Percentiles rank a stretch among this genome's conserved stretches.
Evolutionary conservation across 345 rosid genomes (phyloP).

Genomic region (Alliaria petiolata): DNA sequence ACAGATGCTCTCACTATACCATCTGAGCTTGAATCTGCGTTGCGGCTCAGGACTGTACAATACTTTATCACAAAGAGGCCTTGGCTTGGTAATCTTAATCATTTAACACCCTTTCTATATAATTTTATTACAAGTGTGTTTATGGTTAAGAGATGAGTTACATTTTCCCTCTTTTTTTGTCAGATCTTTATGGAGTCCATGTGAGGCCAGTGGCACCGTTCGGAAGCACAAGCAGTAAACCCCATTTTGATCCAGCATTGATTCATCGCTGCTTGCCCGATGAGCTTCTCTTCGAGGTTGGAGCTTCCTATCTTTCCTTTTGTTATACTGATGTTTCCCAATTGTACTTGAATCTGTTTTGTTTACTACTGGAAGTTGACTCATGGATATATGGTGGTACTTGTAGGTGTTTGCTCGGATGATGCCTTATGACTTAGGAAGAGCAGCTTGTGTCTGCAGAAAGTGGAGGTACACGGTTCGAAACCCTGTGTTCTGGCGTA

Average conservation of each 20-base stretch:
- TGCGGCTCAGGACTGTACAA: slow-evolving; percentile 67
- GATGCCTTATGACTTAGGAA: slow-evolving; percentile 82
- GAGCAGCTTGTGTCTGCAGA: slow-evolving; percentile 83
- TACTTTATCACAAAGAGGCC: slow-evolving; percentile 74
- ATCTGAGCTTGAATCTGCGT: slow-evolving; percentile 75
- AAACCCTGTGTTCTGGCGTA: slow-evolving; percentile 89
- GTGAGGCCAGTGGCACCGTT: slow-evolving; percentile 81
- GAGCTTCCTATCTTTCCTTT: not conserved
- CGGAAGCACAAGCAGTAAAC: slow-evolving; percentile 67
- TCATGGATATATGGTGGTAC: slow-evolving; percentile 22
- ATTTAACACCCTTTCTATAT: not conserved
- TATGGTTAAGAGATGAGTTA: not conserved
- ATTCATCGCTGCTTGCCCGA: slow-evolving; percentile 85
- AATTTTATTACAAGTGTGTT: not conserved
- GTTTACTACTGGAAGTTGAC: not conserved
- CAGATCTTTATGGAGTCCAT: slow-evolving; percentile 90
- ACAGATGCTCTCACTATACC: slow-evolving; percentile 58
- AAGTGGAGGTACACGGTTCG: slow-evolving; percentile 94
- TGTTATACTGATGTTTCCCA: not conserved
- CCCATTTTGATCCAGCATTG: slow-evolving; percentile 59
- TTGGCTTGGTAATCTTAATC: slow-evolving; percentile 73
- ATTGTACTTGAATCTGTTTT: not conserved
- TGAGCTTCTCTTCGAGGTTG: slow-evolving; percentile 88
- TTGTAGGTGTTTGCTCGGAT: slow-evolving; percentile 78
- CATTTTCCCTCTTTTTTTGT: not conserved